A percentile compares a stretch with the other conserved stretches of the same genome.
Evolutionary conservation across 192 early-diverging fungal genomes (phyloP).

Genomic region (Rhizophagus sp.): DNA sequence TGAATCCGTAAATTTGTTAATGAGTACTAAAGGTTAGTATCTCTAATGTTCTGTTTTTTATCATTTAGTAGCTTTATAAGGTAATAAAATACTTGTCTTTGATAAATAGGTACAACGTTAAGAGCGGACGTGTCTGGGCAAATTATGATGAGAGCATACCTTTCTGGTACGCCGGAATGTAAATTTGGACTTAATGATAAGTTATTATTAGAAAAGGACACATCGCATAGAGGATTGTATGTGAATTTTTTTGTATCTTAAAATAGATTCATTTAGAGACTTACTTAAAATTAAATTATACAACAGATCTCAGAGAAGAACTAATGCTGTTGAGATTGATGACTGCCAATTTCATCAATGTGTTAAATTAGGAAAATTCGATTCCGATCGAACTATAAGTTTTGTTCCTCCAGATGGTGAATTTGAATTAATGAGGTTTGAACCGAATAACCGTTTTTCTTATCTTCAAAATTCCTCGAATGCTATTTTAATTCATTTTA

Average conservation of each 20-base stretch:
- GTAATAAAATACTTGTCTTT: neutral
- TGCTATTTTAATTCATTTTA: neutral
- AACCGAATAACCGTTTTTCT: neutral
- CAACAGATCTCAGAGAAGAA: conserved; percentile 6
- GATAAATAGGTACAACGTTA: conserved; percentile 70
- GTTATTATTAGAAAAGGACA: conserved; percentile 82
- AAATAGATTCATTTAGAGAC: neutral
- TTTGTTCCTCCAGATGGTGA: conserved; percentile 98
- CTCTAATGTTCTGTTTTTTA: neutral
- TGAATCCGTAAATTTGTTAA: conserved; percentile 91
- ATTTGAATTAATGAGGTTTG: conserved; percentile 91
- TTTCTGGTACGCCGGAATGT: conserved; percentile 97
- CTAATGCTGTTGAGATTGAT: conserved; percentile 87
- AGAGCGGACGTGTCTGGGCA: conserved; percentile 88
- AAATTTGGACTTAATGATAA: conserved; percentile 97
- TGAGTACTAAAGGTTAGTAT: conserved; percentile 58
- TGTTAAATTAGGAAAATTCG: conserved; percentile 91
- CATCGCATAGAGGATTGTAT: conserved; percentile 40
- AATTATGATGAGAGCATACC: conserved; percentile 91
- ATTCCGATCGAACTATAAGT: conserved; percentile 90
- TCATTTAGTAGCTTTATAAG: neutral
- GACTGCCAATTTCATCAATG: conserved; percentile 99
- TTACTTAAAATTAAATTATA: neutral
- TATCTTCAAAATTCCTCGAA: neutral
- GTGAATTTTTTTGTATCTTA: neutral